Base-by-base conservation (phyloP, 2,329 filamentous ascomycete species). In the Beauveria caledonica region DNA sequence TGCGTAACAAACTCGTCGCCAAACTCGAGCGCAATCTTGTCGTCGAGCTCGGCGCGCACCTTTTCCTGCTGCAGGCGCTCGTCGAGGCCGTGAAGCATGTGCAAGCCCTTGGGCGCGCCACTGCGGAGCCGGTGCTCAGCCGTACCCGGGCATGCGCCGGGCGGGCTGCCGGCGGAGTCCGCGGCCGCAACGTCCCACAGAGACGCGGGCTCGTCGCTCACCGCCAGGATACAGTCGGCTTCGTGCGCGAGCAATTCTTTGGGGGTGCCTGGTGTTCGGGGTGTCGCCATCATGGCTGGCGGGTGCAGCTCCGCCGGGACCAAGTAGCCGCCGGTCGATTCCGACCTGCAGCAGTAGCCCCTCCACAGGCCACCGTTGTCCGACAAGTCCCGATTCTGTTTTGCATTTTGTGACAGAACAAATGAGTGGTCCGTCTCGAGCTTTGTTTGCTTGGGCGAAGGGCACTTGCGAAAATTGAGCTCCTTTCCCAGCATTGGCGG, bases 401-500 rank as follows among this genome's bases (percentile, higher is more conserved):
- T 78, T 13, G 71, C 66, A 57, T 78, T 69, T 62, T 72, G 74
- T 63, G 75, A 71, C 51, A 77, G 73, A 71, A 79, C 73, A 73
- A 80, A 84, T 66, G 76, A 82, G 68, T 91, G 88, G 60, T 89
- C 87, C 1, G 89, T 86, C 69, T 96, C 91, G 68, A 95, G 88
- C 68, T 90, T 86, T 17, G 92, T 95, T 59, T 86, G 84, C 71
- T 93, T 87, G 6, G 93, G 93, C 27, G 92, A 96, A 10, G 82
- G 80, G 70, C 91, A 96, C 70, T 83, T 84, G 39, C 91, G 89
- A 71, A 97, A 96, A 27, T 80, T 78, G 59, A 97, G 82, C 65
- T 96, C 89, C 61, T 79, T 77, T 60, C 93, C 93, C 11, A 96
- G 83, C 92, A 97, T 95, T 10, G 93, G 93, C 45, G 93, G 93